Evolutionary conservation across 192 early-diverging fungal species (phyloP).

Genomic region (Coemansia sp.): DNA sequence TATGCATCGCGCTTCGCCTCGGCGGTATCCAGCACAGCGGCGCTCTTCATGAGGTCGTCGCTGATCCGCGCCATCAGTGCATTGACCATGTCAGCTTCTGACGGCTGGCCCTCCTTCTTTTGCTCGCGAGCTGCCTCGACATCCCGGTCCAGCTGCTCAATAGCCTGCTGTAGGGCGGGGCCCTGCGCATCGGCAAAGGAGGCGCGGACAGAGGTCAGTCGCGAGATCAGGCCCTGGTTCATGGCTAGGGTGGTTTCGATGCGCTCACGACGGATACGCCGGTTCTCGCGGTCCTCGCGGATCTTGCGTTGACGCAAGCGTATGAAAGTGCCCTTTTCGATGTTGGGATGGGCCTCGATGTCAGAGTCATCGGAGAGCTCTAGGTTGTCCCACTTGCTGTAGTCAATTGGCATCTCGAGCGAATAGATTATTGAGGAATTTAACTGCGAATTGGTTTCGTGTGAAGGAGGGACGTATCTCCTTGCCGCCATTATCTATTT

Average conservation of each 20-base stretch:
- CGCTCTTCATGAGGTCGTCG: conserved; percentile 27
- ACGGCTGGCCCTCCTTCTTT: conserved; percentile 42
- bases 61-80: conserved; percentile 53
- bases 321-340: conserved; percentile 88
- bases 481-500: neutral
- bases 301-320: conserved; percentile 88
- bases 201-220: conserved; percentile 28
- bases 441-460: neutral
- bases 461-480: neutral
- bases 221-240: conserved; percentile 36
- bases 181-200: neutral
- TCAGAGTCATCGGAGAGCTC: conserved; percentile 97
- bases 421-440: neutral
- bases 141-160: conserved; percentile 25
- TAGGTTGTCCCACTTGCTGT: conserved; percentile 95
- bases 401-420: conserved; percentile 62
- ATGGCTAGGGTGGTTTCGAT: conserved; percentile 26
- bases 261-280: conserved; percentile 59
- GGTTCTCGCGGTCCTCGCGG: conserved; percentile 77
- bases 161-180: conserved; percentile 12
- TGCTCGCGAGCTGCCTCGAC: conserved; percentile 42
- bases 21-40: conserved; percentile 18
- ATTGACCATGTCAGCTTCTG: conserved; percentile 54
- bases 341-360: conserved; percentile 93
- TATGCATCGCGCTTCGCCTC: conserved; percentile 42